A percentile compares a stretch with the other conserved stretches of the same genome.
Conservation (phyloP, 352 stramenopile genomes). For the Peronospora destructor region DNA sequence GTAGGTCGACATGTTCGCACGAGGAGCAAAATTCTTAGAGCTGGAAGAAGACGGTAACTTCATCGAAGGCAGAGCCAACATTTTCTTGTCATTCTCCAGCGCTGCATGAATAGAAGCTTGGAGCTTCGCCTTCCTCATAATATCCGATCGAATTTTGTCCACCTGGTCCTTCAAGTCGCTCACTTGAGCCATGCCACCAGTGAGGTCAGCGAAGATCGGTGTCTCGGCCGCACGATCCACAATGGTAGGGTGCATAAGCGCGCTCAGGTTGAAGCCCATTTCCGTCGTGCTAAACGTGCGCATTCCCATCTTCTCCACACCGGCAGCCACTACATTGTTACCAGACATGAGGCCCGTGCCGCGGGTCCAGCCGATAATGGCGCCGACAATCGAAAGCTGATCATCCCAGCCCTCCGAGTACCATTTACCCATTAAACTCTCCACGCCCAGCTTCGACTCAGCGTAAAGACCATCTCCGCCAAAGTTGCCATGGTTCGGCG, state of each 20-base stretch:
- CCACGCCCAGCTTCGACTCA: conserved; percentile 83
- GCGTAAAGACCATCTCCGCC: conserved; percentile 83
- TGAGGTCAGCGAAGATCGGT: conserved; percentile 75
- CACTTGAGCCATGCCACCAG: conserved; percentile 69
- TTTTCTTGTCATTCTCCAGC: conserved; percentile 38
- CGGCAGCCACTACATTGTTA: conserved; percentile 83
- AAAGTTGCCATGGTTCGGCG: conserved; percentile 83
- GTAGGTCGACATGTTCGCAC: conserved; percentile 69
- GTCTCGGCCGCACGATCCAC: conserved; percentile 63
- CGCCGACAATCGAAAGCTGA: conserved; percentile 77
- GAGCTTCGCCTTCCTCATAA: conserved; percentile 53
- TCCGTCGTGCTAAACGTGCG: conserved; percentile 83
- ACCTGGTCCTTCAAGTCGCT: conserved; percentile 66
- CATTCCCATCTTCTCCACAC: conserved; percentile 73
- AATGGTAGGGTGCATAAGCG: conserved; percentile 73
- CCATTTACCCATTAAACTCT: conserved; percentile 86
- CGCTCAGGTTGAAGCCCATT: conserved; percentile 87
- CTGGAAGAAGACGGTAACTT: conserved; percentile 10
- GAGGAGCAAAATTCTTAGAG: conserved; percentile 34
- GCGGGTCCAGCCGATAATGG: conserved; percentile 85
- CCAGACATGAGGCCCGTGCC: conserved; percentile 81
- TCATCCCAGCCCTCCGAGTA: conserved; percentile 79
- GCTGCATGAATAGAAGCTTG: conserved; percentile 39
- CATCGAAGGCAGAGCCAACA: conserved; percentile 17
- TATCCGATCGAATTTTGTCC: conserved; percentile 43